phyloP scores from a whole-genome alignment of 2,329 filamentous ascomycete genomes.

The Seiridium cupressi region DNA sequence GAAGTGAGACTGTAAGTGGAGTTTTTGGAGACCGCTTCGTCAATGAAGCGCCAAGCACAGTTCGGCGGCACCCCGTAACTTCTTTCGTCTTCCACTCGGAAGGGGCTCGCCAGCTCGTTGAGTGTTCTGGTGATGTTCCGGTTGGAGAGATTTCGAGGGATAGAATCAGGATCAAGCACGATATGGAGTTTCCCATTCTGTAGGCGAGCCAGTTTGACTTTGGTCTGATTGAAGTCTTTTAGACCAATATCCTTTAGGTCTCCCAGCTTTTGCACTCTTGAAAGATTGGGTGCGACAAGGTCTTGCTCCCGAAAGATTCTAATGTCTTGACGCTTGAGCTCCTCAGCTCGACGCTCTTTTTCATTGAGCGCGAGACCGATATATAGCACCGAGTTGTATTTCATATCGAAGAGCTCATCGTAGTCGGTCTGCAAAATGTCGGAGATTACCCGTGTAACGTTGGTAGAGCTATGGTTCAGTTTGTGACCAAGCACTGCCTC shows the following conservation, averaged over 20 bases:
- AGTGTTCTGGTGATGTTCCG: constrained; percentile 36
- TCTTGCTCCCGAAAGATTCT: constrained; percentile 39
- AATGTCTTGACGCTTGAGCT: constrained; percentile 34
- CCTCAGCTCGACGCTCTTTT: constrained; percentile 34
- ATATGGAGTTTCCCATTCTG: constrained; percentile 43
- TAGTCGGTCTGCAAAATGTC: constrained; percentile 46
- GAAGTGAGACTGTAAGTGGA: constrained; percentile 28
- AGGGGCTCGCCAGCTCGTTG: constrained; percentile 39
- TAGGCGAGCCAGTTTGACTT: constrained; percentile 38
- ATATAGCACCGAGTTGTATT: constrained; percentile 39
- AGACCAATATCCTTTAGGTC: constrained; percentile 39
- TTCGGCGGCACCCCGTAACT: constrained; percentile 36
- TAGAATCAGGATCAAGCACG: constrained; percentile 30
- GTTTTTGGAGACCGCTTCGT: constrained; percentile 31
- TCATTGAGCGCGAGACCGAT: constrained; percentile 39
- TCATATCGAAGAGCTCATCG: constrained; percentile 45
- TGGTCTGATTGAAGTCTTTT: constrained; percentile 32
- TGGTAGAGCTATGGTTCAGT: constrained; percentile 33
- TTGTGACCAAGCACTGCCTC: constrained; percentile 40
- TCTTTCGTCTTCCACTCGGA: constrained; percentile 26
- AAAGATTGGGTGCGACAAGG: constrained; percentile 40
- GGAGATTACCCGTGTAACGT: constrained; percentile 32
- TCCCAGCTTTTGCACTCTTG: constrained; percentile 31
- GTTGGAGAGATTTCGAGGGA: constrained; percentile 37
- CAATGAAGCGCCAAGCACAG: constrained; percentile 38